Evolutionary conservation across 257 asterid genomes (phyloP).

Genomic region (Lycium barbarum): DNA sequence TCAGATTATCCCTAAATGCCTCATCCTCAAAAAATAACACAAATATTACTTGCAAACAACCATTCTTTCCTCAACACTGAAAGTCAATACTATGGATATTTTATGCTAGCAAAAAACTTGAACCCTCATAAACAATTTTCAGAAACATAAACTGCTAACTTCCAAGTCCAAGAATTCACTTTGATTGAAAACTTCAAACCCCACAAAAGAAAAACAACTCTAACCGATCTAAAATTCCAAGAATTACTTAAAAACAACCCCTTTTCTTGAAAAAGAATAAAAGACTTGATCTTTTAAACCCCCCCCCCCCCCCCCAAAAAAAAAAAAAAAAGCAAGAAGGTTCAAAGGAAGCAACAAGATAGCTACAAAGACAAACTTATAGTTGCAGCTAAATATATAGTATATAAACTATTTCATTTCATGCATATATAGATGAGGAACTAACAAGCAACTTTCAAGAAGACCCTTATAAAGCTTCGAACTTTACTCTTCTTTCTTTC

Average conservation of each 20-base stretch:
- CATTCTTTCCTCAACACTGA: conserved; percentile 32
- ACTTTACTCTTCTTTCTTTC: neutral
- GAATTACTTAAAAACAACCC: conserved; percentile 21
- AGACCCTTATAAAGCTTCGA: conserved; percentile 30
- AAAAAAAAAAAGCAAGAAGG: neutral
- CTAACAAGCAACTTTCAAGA: conserved; percentile 21
- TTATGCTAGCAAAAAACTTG: conserved; percentile 32
- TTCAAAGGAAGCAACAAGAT: conserved; percentile 28
- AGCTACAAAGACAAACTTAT: neutral
- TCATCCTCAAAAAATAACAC: conserved; percentile 46
- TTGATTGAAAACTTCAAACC: neutral
- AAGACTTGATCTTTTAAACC: conserved; percentile 33
- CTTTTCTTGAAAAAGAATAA: conserved; percentile 24
- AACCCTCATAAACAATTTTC: conserved; percentile 34
- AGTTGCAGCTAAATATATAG: neutral
- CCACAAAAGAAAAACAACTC: conserved; percentile 26
- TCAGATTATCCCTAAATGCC: conserved; percentile 58
- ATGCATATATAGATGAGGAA: conserved; percentile 29
- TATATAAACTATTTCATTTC: conserved; percentile 23
- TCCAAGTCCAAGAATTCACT: conserved; percentile 24
- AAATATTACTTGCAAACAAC: conserved; percentile 30
- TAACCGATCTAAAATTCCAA: conserved; percentile 34
- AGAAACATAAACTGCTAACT: conserved; percentile 22
- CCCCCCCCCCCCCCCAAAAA: too few species aligned
- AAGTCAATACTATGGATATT: conserved; percentile 27